Conservation (phyloP, 179 eudicot genomes). For the Silene noctiflora region DNA sequence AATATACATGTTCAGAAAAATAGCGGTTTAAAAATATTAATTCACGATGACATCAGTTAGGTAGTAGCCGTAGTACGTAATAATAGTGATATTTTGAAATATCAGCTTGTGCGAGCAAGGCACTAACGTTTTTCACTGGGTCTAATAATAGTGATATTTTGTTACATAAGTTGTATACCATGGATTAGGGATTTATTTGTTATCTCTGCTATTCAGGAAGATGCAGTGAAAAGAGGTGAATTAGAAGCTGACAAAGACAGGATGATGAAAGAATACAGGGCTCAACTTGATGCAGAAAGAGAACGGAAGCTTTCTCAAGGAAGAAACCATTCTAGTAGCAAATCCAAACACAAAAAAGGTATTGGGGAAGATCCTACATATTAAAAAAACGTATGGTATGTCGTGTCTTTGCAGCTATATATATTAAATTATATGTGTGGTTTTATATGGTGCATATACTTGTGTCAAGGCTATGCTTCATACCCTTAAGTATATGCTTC, state of each 20-base stretch:
- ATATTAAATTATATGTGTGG: not conserved
- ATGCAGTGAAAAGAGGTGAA: constrained; percentile 85
- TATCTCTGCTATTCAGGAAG: constrained; percentile 52
- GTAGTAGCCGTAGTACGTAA: no score
- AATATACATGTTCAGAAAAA: not conserved
- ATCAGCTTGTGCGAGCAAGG: not conserved
- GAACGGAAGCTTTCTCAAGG: constrained; percentile 88
- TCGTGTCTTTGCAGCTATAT: not conserved
- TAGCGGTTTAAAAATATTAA: not conserved
- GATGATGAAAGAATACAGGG: constrained; percentile 96
- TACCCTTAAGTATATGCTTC: not conserved
- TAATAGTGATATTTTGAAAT: not conserved
- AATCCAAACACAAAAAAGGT: constrained; percentile 64
- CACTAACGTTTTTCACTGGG: not conserved
- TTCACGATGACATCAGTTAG: not conserved
- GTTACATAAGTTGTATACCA: not conserved
- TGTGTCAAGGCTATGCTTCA: not conserved
- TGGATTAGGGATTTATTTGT: constrained; percentile 6
- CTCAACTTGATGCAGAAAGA: constrained; percentile 97
- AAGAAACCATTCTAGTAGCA: constrained; percentile 79
- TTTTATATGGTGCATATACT: not conserved
- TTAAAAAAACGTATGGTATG: not conserved
- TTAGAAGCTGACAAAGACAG: constrained; percentile 96
- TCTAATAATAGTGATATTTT: not conserved
- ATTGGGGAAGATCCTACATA: constrained; percentile 9